Percentiles rank a stretch among this genome's conserved stretches.
Conservation (phyloP, 192 early-diverging fungal species). For the Entophlyctis luteolus region DNA sequence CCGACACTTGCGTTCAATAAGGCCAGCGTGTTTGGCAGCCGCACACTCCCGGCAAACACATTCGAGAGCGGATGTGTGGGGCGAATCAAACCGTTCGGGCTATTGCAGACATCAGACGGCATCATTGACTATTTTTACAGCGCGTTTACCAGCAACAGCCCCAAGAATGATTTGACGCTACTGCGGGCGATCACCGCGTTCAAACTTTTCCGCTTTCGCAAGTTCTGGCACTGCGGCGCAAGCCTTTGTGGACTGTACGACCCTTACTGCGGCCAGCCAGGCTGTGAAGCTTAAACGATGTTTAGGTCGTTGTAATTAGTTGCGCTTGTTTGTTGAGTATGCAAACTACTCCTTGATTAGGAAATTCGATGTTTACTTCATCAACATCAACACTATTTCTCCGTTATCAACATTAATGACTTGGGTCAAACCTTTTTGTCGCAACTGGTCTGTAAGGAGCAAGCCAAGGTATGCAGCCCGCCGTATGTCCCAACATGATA, state of each 20-base stretch:
- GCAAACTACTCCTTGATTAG: neutral
- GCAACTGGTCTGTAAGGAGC: neutral
- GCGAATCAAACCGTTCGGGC: constrained; percentile 18
- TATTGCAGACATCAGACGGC: constrained; percentile 22
- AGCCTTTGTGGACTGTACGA: constrained; percentile 18
- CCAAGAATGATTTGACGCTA: neutral
- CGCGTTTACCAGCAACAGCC: constrained; percentile 7
- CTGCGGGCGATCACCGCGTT: constrained; percentile 16
- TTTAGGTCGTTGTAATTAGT: constrained; percentile 6
- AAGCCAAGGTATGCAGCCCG: constrained; percentile 15
- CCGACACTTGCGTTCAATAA: neutral
- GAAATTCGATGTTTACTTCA: constrained; percentile 25
- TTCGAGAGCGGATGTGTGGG: constrained; percentile 10
- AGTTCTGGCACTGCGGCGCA: constrained; percentile 23
- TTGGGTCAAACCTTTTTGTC: neutral
- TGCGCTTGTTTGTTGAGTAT: neutral
- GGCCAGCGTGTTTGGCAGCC: neutral
- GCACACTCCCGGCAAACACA: constrained; percentile 10
- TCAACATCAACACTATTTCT: constrained; percentile 30
- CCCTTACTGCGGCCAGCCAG: neutral
- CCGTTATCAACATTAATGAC: neutral
- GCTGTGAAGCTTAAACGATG: neutral
- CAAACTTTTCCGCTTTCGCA: constrained; percentile 24
- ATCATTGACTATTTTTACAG: constrained; percentile 25
- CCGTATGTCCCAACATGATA: constrained; percentile 1